These are phyloP conservation scores for Tolypocladium cylindrosporum DNA, from an alignment of 2,329 filamentous ascomycete species.

Conservation along the genomic window DNA sequence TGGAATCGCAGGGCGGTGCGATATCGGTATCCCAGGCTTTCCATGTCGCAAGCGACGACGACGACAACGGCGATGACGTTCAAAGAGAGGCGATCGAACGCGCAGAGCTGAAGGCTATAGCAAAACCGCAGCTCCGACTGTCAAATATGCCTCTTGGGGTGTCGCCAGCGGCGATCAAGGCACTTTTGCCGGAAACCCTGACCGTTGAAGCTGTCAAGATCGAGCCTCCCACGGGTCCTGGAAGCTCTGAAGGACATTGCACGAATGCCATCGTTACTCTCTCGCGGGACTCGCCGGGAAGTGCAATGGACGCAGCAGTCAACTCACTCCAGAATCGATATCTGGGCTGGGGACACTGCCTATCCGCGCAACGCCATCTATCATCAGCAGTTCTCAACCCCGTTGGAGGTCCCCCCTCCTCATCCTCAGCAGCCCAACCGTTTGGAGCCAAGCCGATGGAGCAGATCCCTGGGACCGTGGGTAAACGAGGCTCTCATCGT, in stretches of 20 bases:
- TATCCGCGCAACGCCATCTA: constrained; percentile 71
- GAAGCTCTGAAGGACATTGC: constrained; percentile 55
- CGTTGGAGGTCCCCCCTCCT: constrained; percentile 20
- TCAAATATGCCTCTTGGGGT: constrained; percentile 51
- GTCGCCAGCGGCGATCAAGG: constrained; percentile 49
- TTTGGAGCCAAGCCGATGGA: constrained; percentile 67
- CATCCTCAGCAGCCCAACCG: constrained; percentile 47
- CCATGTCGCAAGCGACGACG: constrained; percentile 55
- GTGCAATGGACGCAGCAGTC: constrained; percentile 73
- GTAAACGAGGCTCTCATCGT: constrained; percentile 37
- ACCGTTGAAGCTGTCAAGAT: constrained; percentile 67
- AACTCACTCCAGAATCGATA: constrained; percentile 74
- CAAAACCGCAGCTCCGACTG: constrained; percentile 53
- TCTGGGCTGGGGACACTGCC: constrained; percentile 72
- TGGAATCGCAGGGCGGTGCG: constrained; percentile 30
- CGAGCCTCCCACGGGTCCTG: constrained; percentile 41
- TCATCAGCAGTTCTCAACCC: constrained; percentile 58
- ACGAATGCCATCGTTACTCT: constrained; percentile 72
- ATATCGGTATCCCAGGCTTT: constrained; percentile 61
- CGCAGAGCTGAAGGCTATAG: constrained; percentile 47
- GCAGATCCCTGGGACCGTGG: constrained; percentile 25
- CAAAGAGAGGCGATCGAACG: constrained; percentile 24
- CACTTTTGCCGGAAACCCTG: constrained; percentile 48
- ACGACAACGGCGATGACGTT: constrained; percentile 41
- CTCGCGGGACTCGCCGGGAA: constrained; percentile 68